Base-by-base conservation (phyloP, 495 filamentous ascomycete genomes). In the Chlorociboria aeruginascens region DNA sequence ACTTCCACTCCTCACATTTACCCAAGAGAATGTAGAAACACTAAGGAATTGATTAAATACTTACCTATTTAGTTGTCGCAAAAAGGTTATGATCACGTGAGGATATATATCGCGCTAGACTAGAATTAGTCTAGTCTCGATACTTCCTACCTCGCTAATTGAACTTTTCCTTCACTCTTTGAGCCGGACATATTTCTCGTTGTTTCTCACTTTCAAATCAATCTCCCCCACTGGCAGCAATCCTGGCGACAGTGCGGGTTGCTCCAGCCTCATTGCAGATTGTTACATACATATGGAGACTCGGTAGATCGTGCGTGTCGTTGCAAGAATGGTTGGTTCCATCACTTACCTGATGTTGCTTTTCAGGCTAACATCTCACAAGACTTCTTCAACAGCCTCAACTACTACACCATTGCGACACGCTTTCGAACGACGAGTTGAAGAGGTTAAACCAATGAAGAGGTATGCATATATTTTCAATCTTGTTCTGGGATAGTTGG, bases 401-500 rank as follows among this genome's bases (percentile, higher is more conserved):
- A 61, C 58, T 14, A 40, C 58, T 3, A 57, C 58, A 9, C 58
- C 58, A 39, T 28, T 49, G 7, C 51, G 55, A 36, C 54, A 58
- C 45, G 41, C 49, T 41, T 96, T 95, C 66, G 83, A 89, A 57
- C 70, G 75, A 63, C 85, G 83, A 55, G 78, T 88, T 20, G 83
- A 93, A 42, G 88, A 93, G 52, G 78, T 90, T 50, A 89, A 86
- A 61, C 76, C 86, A 16, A 85, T 83, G 35, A 96, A 96, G 67
- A 84, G 79, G 92, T 97, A 82, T 70, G 85, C 71, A 31, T 14
- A 10, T 30, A 46, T 46, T 36, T 20, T 42, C 45, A 48, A 38
- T 28, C 37, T 31, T 37, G 14, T 25, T 16, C 9, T 48, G 6
- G 16, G 25, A 16, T 16, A 8, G n/a, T 17, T 36, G n/a, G 12